phyloP scores from a whole-genome alignment of 352 stramenopile genomes.

The Globisporangium okanoganense region DNA sequence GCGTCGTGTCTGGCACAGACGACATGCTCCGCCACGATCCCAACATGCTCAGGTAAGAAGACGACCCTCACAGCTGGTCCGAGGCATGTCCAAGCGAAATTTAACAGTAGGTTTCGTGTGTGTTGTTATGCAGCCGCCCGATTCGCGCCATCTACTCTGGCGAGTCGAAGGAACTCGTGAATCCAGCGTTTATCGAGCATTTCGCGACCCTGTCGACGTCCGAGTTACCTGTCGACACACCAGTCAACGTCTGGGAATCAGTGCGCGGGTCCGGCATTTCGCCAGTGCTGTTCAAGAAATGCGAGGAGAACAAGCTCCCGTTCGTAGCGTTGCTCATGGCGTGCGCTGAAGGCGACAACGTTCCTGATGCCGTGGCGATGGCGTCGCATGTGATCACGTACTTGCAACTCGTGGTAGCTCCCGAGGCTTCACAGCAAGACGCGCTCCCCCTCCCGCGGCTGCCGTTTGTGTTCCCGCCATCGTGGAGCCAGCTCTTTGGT shows the following conservation, averaged over 20 bases:
- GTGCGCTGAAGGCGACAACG: slow-evolving; percentile 79
- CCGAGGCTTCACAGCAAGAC: slow-evolving; percentile 3
- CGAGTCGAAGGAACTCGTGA: slow-evolving; percentile 20
- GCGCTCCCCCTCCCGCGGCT: slow-evolving; percentile 8
- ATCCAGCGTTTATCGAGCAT: slow-evolving; percentile 31
- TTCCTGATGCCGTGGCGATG: slow-evolving; percentile 61
- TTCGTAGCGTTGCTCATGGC: slow-evolving; percentile 64
- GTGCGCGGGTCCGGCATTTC: slow-evolving; percentile 60
- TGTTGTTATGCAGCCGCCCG: slow-evolving; percentile 31
- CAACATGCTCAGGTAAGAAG: slow-evolving; percentile 54
- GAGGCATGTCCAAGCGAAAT: not conserved
- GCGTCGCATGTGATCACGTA: slow-evolving; percentile 46
- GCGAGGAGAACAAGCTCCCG: slow-evolving; percentile 27
- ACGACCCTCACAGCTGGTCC: not conserved
- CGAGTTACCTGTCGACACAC: not conserved
- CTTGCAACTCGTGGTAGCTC: slow-evolving; percentile 21
- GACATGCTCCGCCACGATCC: slow-evolving; percentile 79
- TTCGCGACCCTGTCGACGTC: slow-evolving; percentile 31
- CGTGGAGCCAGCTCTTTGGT: slow-evolving; percentile 66
- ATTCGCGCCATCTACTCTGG: slow-evolving; percentile 51
- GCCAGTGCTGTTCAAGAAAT: slow-evolving; percentile 42
- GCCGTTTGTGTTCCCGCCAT: slow-evolving; percentile 48
- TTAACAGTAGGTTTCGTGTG: not conserved
- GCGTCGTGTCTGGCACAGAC: slow-evolving; percentile 61
- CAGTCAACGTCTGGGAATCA: slow-evolving; percentile 22